Evolutionary conservation across 2,329 filamentous ascomycete genomes (phyloP), one percentile per base, ranked within the genome.

Genomic region (Arthrobotrys iridis): DNA sequence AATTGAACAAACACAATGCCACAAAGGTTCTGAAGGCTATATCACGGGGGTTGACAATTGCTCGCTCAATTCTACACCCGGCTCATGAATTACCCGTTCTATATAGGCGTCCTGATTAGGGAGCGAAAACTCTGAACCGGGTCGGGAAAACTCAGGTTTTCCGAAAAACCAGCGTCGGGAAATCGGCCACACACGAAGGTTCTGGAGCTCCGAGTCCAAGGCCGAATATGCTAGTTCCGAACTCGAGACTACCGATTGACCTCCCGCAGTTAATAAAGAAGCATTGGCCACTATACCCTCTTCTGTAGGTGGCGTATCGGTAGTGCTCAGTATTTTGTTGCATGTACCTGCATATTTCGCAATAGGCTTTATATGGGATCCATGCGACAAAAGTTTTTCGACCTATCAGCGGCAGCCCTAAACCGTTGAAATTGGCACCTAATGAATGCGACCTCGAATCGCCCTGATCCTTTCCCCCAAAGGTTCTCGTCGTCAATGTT

Each of bases 261-360:
- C 26, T 55, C 26, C 20, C 10, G 15, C 46, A 65, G 46, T 26
- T 55, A 50, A 50, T 13, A 2, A 57, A 55, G 33, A 22, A 64
- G 48, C 68, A 60, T 35, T 43, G 59, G 40, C 59, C 48, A 70
- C 28, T 58, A 35, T 30, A 45, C 30, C 37, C 10, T 11, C 2
- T 24, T 11, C 48, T 37, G 62, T 7, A 57, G 43, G 62, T 67
- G 46, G 59, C 59, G 60, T 74, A 74, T 74, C 70, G 70, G 63
- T 74, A 66, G n/a, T 57, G 55, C 41, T 46, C 20, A 66, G 37
- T 37, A 63, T 43, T 57, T 37, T 43, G 50, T 70, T 70, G 45
- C 65, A 70, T 45, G 70, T 74, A 74, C 70, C 70, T 74, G 70
- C 60, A 74, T 74, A 41, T 52, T 67, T 48, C 55, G 45, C 45